Evolutionary conservation across 1,284 basidiomycete genomes (phyloP).

Genomic region (Porogramme epimiltina): DNA sequence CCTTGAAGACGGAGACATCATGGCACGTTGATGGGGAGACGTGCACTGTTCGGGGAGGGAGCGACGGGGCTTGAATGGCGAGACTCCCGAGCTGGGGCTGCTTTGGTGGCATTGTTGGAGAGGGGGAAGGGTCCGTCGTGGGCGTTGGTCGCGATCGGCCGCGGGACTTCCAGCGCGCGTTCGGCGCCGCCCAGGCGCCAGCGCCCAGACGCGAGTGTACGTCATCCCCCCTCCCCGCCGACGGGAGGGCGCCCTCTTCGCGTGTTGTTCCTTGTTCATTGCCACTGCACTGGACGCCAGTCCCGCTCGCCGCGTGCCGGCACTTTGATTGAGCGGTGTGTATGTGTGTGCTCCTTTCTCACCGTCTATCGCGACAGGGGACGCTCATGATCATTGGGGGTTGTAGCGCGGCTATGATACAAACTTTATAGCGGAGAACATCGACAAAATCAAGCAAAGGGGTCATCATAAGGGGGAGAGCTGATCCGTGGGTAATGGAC

Average conservation of each 20-base stretch:
- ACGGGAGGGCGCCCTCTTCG: not conserved
- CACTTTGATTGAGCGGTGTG: slow-evolving; percentile 6
- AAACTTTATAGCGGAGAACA: not conserved
- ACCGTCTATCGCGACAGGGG: too few species aligned
- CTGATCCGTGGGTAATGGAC: too few species aligned
- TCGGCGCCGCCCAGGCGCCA: slow-evolving; percentile 6
- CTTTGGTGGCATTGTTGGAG: slow-evolving; percentile 46
- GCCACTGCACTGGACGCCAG: not conserved
- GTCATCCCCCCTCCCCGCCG: slow-evolving; percentile 1
- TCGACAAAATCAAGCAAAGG: not conserved
- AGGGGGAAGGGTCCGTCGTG: not conserved
- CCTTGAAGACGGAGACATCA: slow-evolving; percentile 84
- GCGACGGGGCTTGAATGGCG: slow-evolving; percentile 64
- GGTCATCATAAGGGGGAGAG: not conserved
- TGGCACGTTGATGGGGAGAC: slow-evolving; percentile 75
- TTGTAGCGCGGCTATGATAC: slow-evolving; percentile 15
- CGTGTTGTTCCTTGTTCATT: not conserved
- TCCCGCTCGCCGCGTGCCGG: slow-evolving; percentile 1
- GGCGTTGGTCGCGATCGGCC: not conserved
- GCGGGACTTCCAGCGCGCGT: not conserved
- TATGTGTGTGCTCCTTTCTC: too few species aligned
- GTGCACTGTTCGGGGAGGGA: slow-evolving; percentile 60
- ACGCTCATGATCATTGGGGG: too few species aligned
- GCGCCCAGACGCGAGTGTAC: slow-evolving; percentile 13
- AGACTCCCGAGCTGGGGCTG: slow-evolving; percentile 64